Evolutionary conservation across 257 asterid genomes (phyloP), one percentile per base, ranked within the genome.

Genomic region (Jasminum sambac): DNA sequence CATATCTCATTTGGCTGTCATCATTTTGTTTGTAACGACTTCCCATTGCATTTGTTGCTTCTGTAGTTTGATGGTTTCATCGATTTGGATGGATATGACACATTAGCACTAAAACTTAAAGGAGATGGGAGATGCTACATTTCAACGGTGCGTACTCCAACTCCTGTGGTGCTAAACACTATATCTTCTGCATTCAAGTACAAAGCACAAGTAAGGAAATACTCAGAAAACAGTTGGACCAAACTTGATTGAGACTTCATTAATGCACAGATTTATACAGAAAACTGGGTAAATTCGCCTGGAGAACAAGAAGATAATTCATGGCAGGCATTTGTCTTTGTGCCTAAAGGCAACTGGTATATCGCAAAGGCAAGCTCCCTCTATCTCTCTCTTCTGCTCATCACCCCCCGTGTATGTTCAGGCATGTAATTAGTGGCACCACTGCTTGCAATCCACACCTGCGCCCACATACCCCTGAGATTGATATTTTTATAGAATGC

Each of bases 241-340:
- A 70, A 41, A 57, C 69, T 65, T 38, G 23, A 50, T 73, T n/a
- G 41, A 68, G 72, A 72, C 42, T 59, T 76, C 24, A 42, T 78
- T 38, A 67, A 25, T 74, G 17, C 57, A 36, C 88, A 94, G 99
- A 94, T 91, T 71, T 94, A 94, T 78, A 94, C 99, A 10, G 96
- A 94, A 81, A 94, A 94, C 74, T 94, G 99, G 99, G 99, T 94
- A 50, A 94, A 94, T 75, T 87, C 95, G 79, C 99, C 97, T 2
- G 99, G 96, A 68, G 97, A 94, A 81, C 90, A 85, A 74, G 99
- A 94, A 84, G 99, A 94, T 82, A 94, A 94, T 88, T 94, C 96
- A 30, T 94, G 99, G 99, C 99, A 91, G 71, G 97, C 97, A 44
- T 94, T 88, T 65, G 88, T 91, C 68, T 84, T 68, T 66, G 99